These are phyloP conservation scores for Botrytis elliptica DNA, from an alignment of 2,329 filamentous ascomycete species.

Conservation along the genomic window DNA sequence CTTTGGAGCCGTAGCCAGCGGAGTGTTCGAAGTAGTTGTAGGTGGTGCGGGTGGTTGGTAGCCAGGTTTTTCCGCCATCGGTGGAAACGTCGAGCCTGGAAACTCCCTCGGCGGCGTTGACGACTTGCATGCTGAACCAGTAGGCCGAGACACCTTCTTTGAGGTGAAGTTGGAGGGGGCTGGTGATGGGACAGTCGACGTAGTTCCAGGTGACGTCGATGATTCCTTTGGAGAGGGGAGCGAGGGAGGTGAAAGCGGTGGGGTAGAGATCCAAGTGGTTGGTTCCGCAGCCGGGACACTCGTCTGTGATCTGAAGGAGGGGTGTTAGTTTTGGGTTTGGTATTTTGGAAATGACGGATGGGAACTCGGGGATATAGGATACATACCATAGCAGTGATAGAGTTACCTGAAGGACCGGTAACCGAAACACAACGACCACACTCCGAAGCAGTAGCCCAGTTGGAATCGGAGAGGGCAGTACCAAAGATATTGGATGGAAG, in stretches of 20 bases:
- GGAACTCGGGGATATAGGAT: neutral
- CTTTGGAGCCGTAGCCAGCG: slow-evolving; percentile 55
- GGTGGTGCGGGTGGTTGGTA: slow-evolving; percentile 50
- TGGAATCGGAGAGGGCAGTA: slow-evolving; percentile 58
- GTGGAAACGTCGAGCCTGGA: slow-evolving; percentile 58
- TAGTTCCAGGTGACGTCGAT: slow-evolving; percentile 51
- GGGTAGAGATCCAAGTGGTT: slow-evolving; percentile 58
- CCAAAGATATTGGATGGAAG: slow-evolving; percentile 59
- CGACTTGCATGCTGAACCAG: slow-evolving; percentile 63
- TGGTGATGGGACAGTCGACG: slow-evolving; percentile 51
- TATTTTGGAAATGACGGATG: neutral
- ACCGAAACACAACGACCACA: slow-evolving; percentile 64
- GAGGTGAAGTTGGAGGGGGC: slow-evolving; percentile 51
- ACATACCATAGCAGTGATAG: slow-evolving; percentile 62
- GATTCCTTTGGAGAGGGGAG: slow-evolving; percentile 45
- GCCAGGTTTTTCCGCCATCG: slow-evolving; percentile 59
- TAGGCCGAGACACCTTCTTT: slow-evolving; percentile 51
- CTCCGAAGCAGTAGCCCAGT: slow-evolving; percentile 54
- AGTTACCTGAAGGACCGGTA: slow-evolving; percentile 54
- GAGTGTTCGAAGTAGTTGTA: slow-evolving; percentile 64
- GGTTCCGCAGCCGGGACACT: slow-evolving; percentile 54
- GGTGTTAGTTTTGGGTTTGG: neutral
- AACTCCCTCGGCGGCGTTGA: slow-evolving; percentile 60
- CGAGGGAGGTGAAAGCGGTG: slow-evolving; percentile 50
- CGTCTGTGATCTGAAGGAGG: slow-evolving; percentile 50